Base-by-base conservation (phyloP, 2,329 filamentous ascomycete species). In the Xylariaceae sp. region DNA sequence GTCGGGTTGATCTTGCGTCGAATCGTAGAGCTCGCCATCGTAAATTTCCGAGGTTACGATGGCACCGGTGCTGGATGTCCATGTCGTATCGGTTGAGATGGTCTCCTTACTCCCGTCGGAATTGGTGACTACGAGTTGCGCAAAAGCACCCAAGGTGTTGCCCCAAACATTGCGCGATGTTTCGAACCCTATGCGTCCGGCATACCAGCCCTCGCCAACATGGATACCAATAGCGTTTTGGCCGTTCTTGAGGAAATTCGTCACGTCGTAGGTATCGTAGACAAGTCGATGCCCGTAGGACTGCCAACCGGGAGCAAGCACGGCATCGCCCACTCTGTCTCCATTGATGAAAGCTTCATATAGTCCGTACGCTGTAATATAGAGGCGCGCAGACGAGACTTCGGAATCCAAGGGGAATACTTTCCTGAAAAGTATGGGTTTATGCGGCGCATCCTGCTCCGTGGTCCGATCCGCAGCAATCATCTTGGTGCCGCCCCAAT, bases 191-290 rank as follows among this genome's bases (percentile, higher is more conserved):
- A 80, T 68, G 5, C 76, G 70, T 3, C 77, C 76, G 9, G 73
- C 67, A 53, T 76, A 83, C 81, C 81, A 84, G 0, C 81, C 81
- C 64, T 82, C 80, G 2, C 73, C 78, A 4, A 82, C 77, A 15
- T 78, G 76, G 1, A 79, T 74, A 0, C 72, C 75, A 48, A 83
- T 69, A 0, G 70, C 69, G 63, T 82, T 82, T 15, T 59, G 56
- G 2, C 72, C 72, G 0, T 64, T 49, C 1, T 66, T 67, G 1
- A 83, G 58, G 0, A 79, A 70, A 0, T 71, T 60, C 0, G 75
- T 76, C 1, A 84, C 77, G 60, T 85, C 80, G 57, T 79, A 81
- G 0, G 77, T 79, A 57, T 84, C 76, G 60, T 84, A 86, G 1
- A 75, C 71, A n/a, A 79, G 74, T 0, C 81, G 74, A 51, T 78